Conservation (phyloP, 805 yeast genomes). For the Wickerhamomyces bovis region DNA sequence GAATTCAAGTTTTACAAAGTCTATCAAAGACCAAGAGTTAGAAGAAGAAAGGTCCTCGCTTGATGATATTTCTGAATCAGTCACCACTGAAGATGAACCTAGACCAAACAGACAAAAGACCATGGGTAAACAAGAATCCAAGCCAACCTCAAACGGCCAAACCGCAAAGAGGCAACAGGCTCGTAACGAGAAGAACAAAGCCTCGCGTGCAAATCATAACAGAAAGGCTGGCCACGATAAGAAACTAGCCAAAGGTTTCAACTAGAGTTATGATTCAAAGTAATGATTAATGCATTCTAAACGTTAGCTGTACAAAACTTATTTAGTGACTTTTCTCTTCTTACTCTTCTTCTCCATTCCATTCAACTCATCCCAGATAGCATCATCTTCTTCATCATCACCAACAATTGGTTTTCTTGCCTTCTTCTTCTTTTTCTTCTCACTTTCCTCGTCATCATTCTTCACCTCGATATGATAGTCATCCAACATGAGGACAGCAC, state of each 20-base stretch:
- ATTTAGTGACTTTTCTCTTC: conserved; percentile 14
- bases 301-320: background rate
- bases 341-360: conserved; percentile 12
- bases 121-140: background rate
- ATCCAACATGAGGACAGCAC: conserved; percentile 44
- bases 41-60: background rate
- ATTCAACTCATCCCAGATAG: conserved; percentile 32
- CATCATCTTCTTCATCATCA: conserved; percentile 30
- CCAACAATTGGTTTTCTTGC: conserved; percentile 31
- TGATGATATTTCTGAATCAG: background rate
- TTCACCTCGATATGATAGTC: conserved; percentile 34
- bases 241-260: conserved; percentile 33
- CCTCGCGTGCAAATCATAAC: conserved; percentile 56
- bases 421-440: conserved; percentile 21
- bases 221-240: conserved; percentile 57
- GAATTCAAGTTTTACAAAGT: conserved; percentile 14
- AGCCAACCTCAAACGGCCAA: background rate
- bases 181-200: conserved; percentile 49
- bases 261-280: background rate
- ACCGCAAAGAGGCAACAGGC: conserved; percentile 31
- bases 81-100: conserved; percentile 1
- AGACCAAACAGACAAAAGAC: conserved; percentile 2
- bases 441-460: conserved; percentile 24
- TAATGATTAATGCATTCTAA: background rate
- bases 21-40: conserved; percentile 3